Evolutionary conservation across 2,329 filamentous ascomycete species (phyloP), one percentile per base, ranked within the genome.

Genomic region (Aaosphaeria pasadenensis): DNA sequence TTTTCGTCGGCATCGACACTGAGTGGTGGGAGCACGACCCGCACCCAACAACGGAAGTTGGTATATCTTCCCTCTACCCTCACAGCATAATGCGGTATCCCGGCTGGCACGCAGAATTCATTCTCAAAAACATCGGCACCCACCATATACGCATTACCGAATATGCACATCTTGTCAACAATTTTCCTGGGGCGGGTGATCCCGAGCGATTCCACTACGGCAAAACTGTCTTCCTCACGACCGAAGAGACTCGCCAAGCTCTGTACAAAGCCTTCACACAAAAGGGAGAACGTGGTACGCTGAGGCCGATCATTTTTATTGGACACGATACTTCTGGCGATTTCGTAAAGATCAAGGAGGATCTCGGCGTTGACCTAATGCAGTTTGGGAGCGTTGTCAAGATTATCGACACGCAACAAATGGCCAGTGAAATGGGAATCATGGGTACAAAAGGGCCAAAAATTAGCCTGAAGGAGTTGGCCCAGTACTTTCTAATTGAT

Each of bases 271-370:
- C 39, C 2, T 55, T 62, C 17, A 40, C 13, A 7, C 39, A 46
- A 13, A 9, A 30, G 1, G 13, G 33, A 11, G 35, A 41, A n/a
- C 11, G 24, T 28, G 28, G 17, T 0, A 17, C 6, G 6, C 36
- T 36, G 1, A 50, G 53, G 1, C 56, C 55, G 0, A 40, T 60
- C 13, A 53, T 63, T 2, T 54, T 63, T 41, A n/a, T 63, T 0
- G 60, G 60, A 5, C 57, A 63, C 17, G 60, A 53, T 4, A 43
- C 59, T 0, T 47, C 48, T 2, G 57, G 56, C 13, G 56, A 63
- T 40, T 41, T 48, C 9, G 36, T 45, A n/a, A 39, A 47, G n/a
- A 43, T 60, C 11, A 55, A 53, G 24, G 24, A 55, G 28, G 38
- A 52, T 4, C 50, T 61, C 7, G 51, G 48, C 3, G 29, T 62